These are phyloP conservation scores for Fusarium albidum DNA, from an alignment of 2,329 filamentous ascomycete genomes.

Conservation along the genomic window DNA sequence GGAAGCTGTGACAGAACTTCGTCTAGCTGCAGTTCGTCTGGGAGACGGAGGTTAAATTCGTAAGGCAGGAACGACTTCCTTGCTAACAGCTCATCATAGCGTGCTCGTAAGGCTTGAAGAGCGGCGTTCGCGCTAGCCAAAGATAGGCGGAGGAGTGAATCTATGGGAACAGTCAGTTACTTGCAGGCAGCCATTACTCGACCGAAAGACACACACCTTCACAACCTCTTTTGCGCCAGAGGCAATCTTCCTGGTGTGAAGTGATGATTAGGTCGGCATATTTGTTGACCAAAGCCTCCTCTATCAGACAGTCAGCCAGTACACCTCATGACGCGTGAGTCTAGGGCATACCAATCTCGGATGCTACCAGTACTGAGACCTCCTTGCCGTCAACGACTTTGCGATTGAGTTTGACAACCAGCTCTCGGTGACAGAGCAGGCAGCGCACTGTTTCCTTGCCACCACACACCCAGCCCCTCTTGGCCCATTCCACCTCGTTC, in stretches of 20 bases:
- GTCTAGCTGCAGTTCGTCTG: constrained; percentile 61
- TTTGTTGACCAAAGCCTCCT: constrained; percentile 75
- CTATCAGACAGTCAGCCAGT: constrained; percentile 44
- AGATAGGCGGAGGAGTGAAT: constrained; percentile 67
- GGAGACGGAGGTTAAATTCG: constrained; percentile 67
- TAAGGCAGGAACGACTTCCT: constrained; percentile 67
- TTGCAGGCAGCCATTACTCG: constrained; percentile 17
- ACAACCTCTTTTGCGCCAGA: constrained; percentile 89
- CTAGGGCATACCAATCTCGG: constrained; percentile 60
- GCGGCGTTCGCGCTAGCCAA: constrained; percentile 69
- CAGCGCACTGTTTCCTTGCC: constrained; percentile 86
- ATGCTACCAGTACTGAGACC: constrained; percentile 60
- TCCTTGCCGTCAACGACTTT: constrained; percentile 65
- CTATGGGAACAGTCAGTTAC: constrained; percentile 47
- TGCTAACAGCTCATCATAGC: constrained; percentile 70
- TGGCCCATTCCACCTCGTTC: constrained; percentile 93
- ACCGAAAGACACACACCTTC: constrained; percentile 65
- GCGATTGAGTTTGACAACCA: constrained; percentile 80
- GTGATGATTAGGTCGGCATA: constrained; percentile 77
- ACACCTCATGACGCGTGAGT: background rate
- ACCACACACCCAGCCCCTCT: constrained; percentile 88
- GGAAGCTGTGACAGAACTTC: constrained; percentile 59
- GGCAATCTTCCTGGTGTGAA: constrained; percentile 81
- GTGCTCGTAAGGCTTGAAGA: constrained; percentile 64
- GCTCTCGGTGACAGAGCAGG: constrained; percentile 82